phyloP scores from a whole-genome alignment of 768 basidiomycete genomes.

The Filobasidium floriforme region DNA sequence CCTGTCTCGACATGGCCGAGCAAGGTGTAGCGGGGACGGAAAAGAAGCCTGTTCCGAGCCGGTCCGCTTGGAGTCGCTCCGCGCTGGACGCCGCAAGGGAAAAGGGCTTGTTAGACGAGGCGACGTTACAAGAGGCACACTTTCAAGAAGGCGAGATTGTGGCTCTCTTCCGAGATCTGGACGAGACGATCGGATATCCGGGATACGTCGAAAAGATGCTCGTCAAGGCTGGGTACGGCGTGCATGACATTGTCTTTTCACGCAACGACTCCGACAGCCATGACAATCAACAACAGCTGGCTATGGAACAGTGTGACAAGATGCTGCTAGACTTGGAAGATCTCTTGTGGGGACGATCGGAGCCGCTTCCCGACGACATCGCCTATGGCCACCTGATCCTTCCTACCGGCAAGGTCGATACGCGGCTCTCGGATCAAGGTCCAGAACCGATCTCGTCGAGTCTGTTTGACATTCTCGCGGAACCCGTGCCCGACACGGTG shows the following conservation, averaged over 20 bases:
- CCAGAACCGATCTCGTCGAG: neutral
- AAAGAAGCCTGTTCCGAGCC: neutral
- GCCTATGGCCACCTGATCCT: neutral
- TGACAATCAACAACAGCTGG: neutral
- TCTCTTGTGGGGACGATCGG: constrained; percentile 14
- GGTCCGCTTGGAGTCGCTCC: neutral
- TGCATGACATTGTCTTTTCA: neutral
- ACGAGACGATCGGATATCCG: neutral
- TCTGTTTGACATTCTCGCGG: constrained; percentile 6
- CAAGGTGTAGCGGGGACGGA: neutral
- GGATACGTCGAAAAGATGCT: neutral
- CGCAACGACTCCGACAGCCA: neutral
- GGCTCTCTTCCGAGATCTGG: neutral
- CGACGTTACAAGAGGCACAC: neutral
- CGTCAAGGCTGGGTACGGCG: neutral
- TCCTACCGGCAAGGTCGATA: neutral
- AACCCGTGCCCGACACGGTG: neutral
- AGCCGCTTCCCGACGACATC: constrained; percentile 10
- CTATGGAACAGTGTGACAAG: neutral
- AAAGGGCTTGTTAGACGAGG: neutral
- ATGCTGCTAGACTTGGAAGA: constrained; percentile 16
- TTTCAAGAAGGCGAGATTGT: neutral
- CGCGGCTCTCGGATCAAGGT: neutral
- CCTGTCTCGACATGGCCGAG: neutral
- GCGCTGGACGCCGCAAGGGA: neutral